Conservation (phyloP, 176 grass and related monocot genomes). For the Carex cristatella region DNA sequence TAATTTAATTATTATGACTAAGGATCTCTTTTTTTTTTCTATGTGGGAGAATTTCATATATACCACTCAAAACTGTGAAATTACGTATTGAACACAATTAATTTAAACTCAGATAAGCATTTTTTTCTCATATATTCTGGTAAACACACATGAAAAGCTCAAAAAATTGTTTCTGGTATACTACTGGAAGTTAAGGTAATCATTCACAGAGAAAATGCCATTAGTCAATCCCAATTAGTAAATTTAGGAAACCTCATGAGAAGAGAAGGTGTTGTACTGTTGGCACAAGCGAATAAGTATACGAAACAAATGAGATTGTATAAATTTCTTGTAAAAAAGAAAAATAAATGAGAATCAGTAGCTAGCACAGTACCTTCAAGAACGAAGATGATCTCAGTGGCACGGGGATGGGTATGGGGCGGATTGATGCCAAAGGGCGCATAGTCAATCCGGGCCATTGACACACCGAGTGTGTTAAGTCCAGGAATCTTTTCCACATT, state of each 20-base stretch:
- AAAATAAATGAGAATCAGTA: neutral
- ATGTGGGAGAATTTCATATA: too few relatives aligned
- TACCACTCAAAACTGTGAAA: too few relatives aligned
- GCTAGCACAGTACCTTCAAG: slow-evolving; percentile 8
- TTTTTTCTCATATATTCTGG: neutral
- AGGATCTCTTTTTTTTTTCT: neutral
- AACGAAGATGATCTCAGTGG: slow-evolving; percentile 23
- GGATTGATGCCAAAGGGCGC: slow-evolving; percentile 16
- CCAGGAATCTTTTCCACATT: slow-evolving; percentile 19
- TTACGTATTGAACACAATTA: neutral
- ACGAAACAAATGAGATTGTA: neutral
- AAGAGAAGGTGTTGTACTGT: neutral
- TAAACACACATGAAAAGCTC: neutral
- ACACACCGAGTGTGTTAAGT: slow-evolving; percentile 23
- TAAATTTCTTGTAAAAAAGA: neutral
- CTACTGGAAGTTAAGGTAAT: neutral
- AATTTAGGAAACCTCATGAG: neutral
- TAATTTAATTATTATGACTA: neutral
- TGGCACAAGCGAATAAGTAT: neutral
- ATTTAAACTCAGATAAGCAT: neutral
- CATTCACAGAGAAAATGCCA: neutral
- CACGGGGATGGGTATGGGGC: slow-evolving; percentile 20
- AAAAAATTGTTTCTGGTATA: neutral
- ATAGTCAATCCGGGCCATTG: slow-evolving; percentile 24
- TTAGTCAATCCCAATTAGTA: neutral